These are phyloP conservation scores for Dothideomycetes sp. DNA, from an alignment of 2,329 filamentous ascomycete species.

Conservation along the genomic window DNA sequence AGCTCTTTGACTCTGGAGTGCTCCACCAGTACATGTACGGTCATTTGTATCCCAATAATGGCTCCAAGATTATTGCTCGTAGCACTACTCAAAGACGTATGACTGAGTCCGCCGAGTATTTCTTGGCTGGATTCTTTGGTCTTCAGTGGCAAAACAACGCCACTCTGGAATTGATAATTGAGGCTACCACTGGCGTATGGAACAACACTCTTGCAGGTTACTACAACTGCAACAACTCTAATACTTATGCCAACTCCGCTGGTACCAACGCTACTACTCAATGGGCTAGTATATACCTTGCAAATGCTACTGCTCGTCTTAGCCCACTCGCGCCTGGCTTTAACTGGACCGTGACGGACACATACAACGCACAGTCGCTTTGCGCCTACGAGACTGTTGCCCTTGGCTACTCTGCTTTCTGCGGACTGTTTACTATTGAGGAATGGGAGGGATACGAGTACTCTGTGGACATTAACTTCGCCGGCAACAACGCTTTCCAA, in stretches of 20 bases:
- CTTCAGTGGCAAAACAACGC: conserved; percentile 62
- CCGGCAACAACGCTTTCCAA: conserved; percentile 48
- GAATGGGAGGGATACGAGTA: conserved; percentile 68
- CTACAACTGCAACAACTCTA: conserved; percentile 53
- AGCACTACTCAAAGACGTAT: conserved; percentile 70
- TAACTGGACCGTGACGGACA: conserved; percentile 54
- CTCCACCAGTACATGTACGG: conserved; percentile 65
- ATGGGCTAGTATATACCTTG: conserved; percentile 57
- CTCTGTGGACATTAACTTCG: conserved; percentile 51
- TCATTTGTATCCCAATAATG: conserved; percentile 55
- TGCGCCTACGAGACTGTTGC: conserved; percentile 73
- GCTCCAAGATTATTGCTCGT: conserved; percentile 60
- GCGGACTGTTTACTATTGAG: conserved; percentile 60
- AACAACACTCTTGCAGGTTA: conserved; percentile 65
- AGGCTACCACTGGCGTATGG: conserved; percentile 30
- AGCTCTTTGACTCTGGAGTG: conserved; percentile 60
- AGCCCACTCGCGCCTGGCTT: conserved; percentile 26
- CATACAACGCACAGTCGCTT: conserved; percentile 58
- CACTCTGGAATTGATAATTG: conserved; percentile 62
- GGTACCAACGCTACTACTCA: conserved; percentile 43
- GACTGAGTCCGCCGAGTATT: conserved; percentile 67
- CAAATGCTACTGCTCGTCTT: conserved; percentile 52
- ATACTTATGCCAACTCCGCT: conserved; percentile 30
- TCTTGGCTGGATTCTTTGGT: conserved; percentile 69
- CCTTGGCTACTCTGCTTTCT: conserved; percentile 64